Conservation (phyloP, 192 early-diverging fungal genomes). For the Globomyces pollinis-pini region DNA sequence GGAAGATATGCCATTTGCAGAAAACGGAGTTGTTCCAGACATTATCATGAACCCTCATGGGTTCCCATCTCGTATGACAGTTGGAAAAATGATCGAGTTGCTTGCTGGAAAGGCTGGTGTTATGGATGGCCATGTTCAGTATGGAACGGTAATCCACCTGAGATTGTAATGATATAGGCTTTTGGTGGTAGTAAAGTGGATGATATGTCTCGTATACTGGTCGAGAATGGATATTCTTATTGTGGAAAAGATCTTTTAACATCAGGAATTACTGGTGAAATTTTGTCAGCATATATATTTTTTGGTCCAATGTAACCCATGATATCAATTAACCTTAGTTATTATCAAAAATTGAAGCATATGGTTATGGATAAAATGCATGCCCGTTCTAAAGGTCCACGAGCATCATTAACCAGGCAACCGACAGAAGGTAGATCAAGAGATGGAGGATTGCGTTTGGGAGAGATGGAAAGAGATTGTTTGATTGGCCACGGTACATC, state of each 20-base stretch:
- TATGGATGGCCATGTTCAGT: slow-evolving; percentile 82
- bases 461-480: slow-evolving; percentile 99
- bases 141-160: slow-evolving; percentile 65
- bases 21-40: slow-evolving; percentile 83
- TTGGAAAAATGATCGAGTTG: slow-evolving; percentile 98
- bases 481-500: slow-evolving; percentile 94
- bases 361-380: slow-evolving; percentile 99
- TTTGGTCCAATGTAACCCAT: slow-evolving; percentile 69
- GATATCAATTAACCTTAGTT: slow-evolving; percentile 12
- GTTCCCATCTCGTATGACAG: slow-evolving; percentile 98
- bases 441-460: slow-evolving; percentile 93
- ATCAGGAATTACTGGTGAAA: slow-evolving; percentile 77
- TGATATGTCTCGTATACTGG: slow-evolving; percentile 88
- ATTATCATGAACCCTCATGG: slow-evolving; percentile 99
- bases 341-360: slow-evolving; percentile 98
- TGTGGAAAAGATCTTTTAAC: slow-evolving; percentile 96
- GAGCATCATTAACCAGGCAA: slow-evolving; percentile 84
- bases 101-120: slow-evolving; percentile 94
- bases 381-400: slow-evolving; percentile 85
- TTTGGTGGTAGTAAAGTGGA: slow-evolving; percentile 94
- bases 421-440: slow-evolving; percentile 95
- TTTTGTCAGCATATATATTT: slow-evolving; percentile 90
- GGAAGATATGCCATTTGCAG: slow-evolving; percentile 96
- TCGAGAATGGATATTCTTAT: slow-evolving; percentile 91
- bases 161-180: no score